Base-by-base conservation (phyloP, 768 basidiomycete species). In the Amanita molliuscula region DNA sequence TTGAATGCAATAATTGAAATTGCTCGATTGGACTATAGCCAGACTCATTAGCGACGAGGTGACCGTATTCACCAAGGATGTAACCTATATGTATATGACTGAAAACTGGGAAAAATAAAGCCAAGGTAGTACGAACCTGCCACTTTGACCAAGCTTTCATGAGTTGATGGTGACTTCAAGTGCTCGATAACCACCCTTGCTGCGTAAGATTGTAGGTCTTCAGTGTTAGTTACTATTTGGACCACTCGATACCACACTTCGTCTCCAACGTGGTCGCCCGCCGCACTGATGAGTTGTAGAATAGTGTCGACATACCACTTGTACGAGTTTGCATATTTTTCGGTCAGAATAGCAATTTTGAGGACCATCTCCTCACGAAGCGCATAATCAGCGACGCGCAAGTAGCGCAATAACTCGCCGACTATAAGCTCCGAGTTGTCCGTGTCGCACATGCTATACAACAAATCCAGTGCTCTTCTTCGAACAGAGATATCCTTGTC, bases 291-390 rank as follows among this genome's bases (percentile, higher is more conserved):
- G 50, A 99, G 79, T 61, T 93, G 86, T 58, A 99, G 69, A 61
- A 98, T 90, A 56, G 93, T 99, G 66, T 99, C 95, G 50, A 99
- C 90, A 72, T 99, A 98, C 94, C 94, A 95, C 68, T 94, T 93
- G 67, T 95, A 96, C 48, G 90, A 96, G 50, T 80, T 87, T 20
- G 96, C 96, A 60, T 97, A 97, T 69, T 96, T 91, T 65, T 99
- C 96, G n/a, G 96, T 98, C 53, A 97, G 73, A 54, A 98, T 94
- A 36, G 96, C 96, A 50, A 99, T 95, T 67, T 98, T 98, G 48
- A 98, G 75, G 1, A 98, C 96, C 94, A 98, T 93, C 66, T 99
- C 94, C 68, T 99, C 96, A 38, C 96, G 77, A 28, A 99, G 73
- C 13, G 84, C 92, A 58, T 97, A 98, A 65, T 99, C 96, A 6